Conservation (phyloP, 2,329 filamentous ascomycete genomes). For the Apiospora kogelbergensis region DNA sequence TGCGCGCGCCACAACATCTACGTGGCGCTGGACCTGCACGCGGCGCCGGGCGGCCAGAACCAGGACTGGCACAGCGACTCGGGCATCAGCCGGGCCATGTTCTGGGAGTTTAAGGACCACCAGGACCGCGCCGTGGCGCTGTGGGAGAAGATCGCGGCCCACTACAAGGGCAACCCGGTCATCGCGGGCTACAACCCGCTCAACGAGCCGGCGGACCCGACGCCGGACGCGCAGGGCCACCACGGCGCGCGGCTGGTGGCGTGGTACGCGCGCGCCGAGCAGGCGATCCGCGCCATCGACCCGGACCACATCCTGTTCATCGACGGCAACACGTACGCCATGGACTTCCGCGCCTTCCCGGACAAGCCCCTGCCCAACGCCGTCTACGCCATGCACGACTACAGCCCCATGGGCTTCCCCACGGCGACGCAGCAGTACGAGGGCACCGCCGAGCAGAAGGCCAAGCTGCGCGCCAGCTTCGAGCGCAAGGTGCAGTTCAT, state of each 20-base stretch:
- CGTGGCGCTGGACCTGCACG: constrained; percentile 42
- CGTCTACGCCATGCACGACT: constrained; percentile 50
- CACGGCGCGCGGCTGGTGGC: no score
- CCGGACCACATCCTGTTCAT: constrained; percentile 46
- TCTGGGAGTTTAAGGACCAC: constrained; percentile 43
- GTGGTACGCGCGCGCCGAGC: no score
- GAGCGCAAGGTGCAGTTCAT: constrained; percentile 36
- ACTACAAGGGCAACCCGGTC: constrained; percentile 39
- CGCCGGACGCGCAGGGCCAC: no score
- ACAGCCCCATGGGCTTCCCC: constrained; percentile 45
- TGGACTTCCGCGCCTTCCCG: constrained; percentile 45
- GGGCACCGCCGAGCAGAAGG: no score
- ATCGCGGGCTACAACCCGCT: constrained; percentile 41
- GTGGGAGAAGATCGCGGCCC: constrained; percentile 38
- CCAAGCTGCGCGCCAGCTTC: no score
- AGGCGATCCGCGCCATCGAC: constrained; percentile 34
- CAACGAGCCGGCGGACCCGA: constrained; percentile 21
- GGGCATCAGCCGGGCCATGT: constrained; percentile 35
- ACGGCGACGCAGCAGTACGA: constrained; percentile 42
- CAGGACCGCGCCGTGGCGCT: constrained; percentile 40
- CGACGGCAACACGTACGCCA: constrained; percentile 54
- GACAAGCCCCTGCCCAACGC: constrained; percentile 38
- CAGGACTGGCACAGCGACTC: constrained; percentile 42
- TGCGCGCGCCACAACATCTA: constrained; percentile 40
- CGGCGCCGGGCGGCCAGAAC: constrained; percentile 42